Evolutionary conservation across 441 rosid genomes (phyloP), one percentile per base, ranked within the genome.

Genomic region (Codiaeum variegatum): DNA sequence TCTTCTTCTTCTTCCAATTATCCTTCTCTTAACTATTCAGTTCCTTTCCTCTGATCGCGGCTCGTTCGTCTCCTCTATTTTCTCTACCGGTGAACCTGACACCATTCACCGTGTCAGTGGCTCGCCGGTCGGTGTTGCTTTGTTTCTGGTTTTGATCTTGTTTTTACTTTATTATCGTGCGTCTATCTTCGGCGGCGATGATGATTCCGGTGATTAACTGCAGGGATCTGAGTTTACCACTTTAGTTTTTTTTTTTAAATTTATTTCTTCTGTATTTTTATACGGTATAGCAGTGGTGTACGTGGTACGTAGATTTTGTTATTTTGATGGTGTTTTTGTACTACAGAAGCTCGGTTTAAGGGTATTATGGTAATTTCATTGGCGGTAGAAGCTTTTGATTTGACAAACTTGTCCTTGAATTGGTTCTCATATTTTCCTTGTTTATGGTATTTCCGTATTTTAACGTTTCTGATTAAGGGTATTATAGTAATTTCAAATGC

Each of bases 1-100:
- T 31, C 97, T 94, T 66, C 87, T 94, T 1, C 89, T 94, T 31
- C 75, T 91, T 19, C 97, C 97, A 24, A 86, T 94, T 24, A 29
- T 81, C 51, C 93, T 94, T 52, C 97, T 94, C 66, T 83, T 94
- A 68, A 75, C 87, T 10, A 91, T 94, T 56, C 98, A 90, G 84
- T 94, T 94, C 65, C 90, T 94, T 65, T 94, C 97, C 46, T 94
- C 98, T 11, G 96, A 88, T 40, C 97, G 90, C 9, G 93, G 88
- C 78, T 83, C 96, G 2, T 83, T 90, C 34, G 82, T 90, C 38
- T 79, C 89, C 56, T 12, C 84, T 54, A 62, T 89, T 74, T 88
- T 88, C 88, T 84, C 89, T 26, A 78, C 95, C 6, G 97, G 95
- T 2, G 91, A 88, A 58, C 98, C 97, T 0, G 92, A 90, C 67